Conservation (phyloP, 306 rosid genomes). For the Sindora glabra region DNA sequence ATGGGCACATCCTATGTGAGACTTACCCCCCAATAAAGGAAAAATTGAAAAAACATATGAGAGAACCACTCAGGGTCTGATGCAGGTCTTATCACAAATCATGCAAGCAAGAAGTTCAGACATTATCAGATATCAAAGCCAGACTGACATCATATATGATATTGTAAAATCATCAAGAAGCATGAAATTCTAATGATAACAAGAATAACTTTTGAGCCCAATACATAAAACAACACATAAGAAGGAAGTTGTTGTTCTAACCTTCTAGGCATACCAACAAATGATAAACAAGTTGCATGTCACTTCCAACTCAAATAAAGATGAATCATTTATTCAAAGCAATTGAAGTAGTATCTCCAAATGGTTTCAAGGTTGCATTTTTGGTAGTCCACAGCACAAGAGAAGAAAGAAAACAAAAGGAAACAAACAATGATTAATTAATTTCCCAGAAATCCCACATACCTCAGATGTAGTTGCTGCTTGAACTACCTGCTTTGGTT, state of each 20-base stretch:
- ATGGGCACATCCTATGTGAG: too few species aligned
- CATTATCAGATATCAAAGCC: background rate
- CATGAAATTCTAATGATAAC: background rate
- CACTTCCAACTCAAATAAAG: constrained; percentile 1
- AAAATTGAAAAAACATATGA: too few species aligned
- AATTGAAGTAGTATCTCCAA: background rate
- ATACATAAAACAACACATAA: background rate
- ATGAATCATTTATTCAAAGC: background rate
- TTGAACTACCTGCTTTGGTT: constrained; percentile 36
- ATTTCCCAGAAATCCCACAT: constrained; percentile 3
- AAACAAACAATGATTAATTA: background rate
- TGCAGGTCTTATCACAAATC: background rate
- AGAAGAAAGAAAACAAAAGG: background rate
- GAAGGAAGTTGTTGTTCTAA: background rate
- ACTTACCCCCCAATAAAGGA: too few species aligned
- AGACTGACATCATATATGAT: background rate
- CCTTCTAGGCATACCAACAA: background rate
- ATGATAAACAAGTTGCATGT: background rate
- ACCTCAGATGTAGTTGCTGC: constrained; percentile 47
- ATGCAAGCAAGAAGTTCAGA: background rate
- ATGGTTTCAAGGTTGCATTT: background rate
- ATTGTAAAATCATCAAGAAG: background rate
- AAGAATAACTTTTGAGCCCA: background rate
- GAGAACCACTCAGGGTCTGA: too few species aligned
- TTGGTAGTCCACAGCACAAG: background rate